Evolutionary conservation across 1,284 basidiomycete genomes (phyloP), one percentile per base, ranked within the genome.

Genomic region (Naganishia sp.): DNA sequence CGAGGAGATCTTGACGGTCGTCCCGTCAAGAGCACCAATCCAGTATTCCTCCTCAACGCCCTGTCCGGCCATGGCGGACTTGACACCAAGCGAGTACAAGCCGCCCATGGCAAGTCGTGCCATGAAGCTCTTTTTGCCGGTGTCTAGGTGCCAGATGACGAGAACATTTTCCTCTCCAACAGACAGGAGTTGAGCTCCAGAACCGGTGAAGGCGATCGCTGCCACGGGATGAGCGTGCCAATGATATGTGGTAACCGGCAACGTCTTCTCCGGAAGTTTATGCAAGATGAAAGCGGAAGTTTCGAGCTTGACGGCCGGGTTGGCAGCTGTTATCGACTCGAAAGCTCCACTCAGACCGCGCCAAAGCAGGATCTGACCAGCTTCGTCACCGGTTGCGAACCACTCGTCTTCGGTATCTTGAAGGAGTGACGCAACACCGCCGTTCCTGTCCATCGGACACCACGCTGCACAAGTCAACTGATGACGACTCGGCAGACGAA

Each of bases 201-300:
- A 94, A 2, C 88, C 80, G 0, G 93, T 92, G 78, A 97, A 99
- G 0, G 88, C 83, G 31, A 99, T 80, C 1, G 90, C 89, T 2
- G 90, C 87, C n/a, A 99, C 92, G 6, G 92, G 86, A 77, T 99
- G 94, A 0, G 95, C 90, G 76, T 99, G 96, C 96, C 96, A 99
- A 79, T 98, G 95, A 55, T 97, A 81, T 5, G 88, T 86, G 0
- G 91, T 90, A 0, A 93, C 95, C 69, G 92, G 88, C 44, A 77
- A 68, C 39, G 28, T 60, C 66, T 49, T 70, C 63, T 31, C 53
- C 39, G 23, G 44, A 45, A 61, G 46, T 13, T 70, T 67, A 66
- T 42, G 50, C 18, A 64, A 23, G 21, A 64, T 55, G 45, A 64
- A 64, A 16, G 50, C 43, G 11, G 43, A 55, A 3, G 65, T 23